These are phyloP conservation scores for Hydrangea macrophylla DNA, from an alignment of 148 eudicot species.

Conservation along the genomic window DNA sequence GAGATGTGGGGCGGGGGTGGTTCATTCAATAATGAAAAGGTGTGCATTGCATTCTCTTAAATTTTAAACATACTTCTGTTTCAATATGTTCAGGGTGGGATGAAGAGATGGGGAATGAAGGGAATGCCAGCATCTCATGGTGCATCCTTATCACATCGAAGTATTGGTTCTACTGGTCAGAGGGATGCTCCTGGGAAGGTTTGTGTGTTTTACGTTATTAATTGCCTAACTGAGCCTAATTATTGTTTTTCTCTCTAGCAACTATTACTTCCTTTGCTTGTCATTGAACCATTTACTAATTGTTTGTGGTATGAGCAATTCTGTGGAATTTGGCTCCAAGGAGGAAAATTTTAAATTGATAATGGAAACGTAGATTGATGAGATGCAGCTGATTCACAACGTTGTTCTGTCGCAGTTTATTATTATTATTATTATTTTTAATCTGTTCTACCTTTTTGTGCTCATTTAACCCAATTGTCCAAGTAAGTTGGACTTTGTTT, in stretches of 20 bases:
- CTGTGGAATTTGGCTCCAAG: not conserved
- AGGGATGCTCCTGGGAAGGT: constrained; percentile 96
- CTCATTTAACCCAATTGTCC: not conserved
- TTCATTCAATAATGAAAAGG: no score
- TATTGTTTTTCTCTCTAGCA: not conserved
- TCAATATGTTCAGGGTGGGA: constrained; percentile 59
- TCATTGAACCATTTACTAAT: not conserved
- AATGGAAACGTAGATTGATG: not conserved
- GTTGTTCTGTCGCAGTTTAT: not conserved
- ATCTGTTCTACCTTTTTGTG: not conserved
- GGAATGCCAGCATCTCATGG: constrained; percentile 96
- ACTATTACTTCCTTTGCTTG: not conserved
- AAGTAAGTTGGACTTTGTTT: not conserved
- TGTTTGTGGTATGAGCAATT: not conserved
- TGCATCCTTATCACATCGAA: constrained; percentile 77
- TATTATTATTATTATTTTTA: not conserved
- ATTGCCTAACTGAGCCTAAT: not conserved
- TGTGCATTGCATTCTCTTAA: not conserved
- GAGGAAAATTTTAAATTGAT: no score
- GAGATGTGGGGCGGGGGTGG: no score
- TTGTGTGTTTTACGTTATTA: not conserved
- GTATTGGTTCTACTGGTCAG: constrained; percentile 92
- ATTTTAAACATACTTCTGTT: not conserved
- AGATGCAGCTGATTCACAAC: not conserved
- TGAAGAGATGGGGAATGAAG: constrained; percentile 58